Conservation (phyloP, 176 grass and related monocot species). For the Ananas comosus region DNA sequence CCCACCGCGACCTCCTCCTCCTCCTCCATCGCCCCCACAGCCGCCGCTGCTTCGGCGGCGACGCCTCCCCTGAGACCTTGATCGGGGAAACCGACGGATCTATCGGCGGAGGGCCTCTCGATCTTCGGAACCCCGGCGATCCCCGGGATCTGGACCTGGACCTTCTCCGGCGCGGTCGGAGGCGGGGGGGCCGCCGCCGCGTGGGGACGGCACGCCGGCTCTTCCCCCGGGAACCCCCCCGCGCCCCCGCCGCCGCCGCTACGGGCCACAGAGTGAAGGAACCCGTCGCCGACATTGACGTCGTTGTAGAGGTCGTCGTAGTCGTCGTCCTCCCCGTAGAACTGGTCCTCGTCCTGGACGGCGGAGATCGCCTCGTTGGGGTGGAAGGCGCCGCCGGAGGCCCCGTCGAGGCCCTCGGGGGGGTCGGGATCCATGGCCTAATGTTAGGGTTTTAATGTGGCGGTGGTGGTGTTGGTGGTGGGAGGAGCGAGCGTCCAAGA, state of each 20-base stretch:
- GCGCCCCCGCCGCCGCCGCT: neutral
- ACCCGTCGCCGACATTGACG: slow-evolving; percentile 74
- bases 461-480: slow-evolving; percentile 31
- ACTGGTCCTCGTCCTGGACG: slow-evolving; percentile 64
- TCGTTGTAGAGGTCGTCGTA: slow-evolving; percentile 83
- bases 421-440: slow-evolving; percentile 44
- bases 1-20: neutral
- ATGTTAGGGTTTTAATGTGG: neutral
- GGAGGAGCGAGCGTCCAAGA: slow-evolving; percentile 17
- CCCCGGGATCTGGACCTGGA: neutral
- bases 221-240: neutral
- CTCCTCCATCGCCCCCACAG: neutral
- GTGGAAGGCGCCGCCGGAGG: slow-evolving; percentile 31
- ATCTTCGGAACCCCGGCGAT: too few species aligned
- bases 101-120: too few species aligned
- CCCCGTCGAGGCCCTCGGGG: slow-evolving; percentile 6
- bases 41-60: neutral
- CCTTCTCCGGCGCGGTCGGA: neutral
- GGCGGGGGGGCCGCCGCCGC: slow-evolving; percentile 7
- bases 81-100: too few species aligned
- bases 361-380: slow-evolving; percentile 59
- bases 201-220: slow-evolving; percentile 18
- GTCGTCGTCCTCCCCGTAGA: slow-evolving; percentile 80
- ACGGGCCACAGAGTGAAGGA: slow-evolving; percentile 26
- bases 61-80: neutral